Base-by-base conservation (phyloP, 805 yeast genomes). In the Kodamaea neixiangensis region DNA sequence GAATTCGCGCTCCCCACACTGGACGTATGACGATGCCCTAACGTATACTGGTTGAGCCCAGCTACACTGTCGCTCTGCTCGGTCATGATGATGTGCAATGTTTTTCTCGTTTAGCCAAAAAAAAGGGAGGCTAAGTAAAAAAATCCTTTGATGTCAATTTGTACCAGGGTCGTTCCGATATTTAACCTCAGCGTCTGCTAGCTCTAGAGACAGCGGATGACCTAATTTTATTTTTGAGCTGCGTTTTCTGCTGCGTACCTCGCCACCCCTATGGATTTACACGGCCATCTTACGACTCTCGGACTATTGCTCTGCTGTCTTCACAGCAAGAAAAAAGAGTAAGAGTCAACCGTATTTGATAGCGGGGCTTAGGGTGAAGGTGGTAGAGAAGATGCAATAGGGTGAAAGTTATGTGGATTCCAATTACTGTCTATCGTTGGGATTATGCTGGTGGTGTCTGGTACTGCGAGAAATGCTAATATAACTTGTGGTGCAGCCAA, bases 1-100 rank as follows among this genome's bases (percentile, higher is more conserved):
- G 46, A 40, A 20, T 37, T 44, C 51, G 43, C 41, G 45, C 57
- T 54, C 48, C 55, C 55, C 49, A 54, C 49, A 43, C 57, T 51
- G 39, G 47, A 43, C 38, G 54, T 48, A 31, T 54, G 57, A n/a
- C 48, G 34, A 47, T 52, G 54, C 37, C 46, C 44, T 25, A 40
- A n/a, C 20, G 31, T 20, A 20, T 22, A 20, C 44, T 22, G 33
- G 33, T 40, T 40, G 22, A 40, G 44, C 31, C 44, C 31, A 19
- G 21, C 19, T 15, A 37, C 21, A 29, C 29, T 34, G 18, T 44
- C 44, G 39, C 22, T 39, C 7, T 47, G 39, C 48, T 37, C 44
- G 40, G 14, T 47, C 39, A 29, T 17, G 31, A 13, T 21, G 21
- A 7, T 17, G 40, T 50, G 37, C 21, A 43, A 37, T 31, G 29